These are phyloP conservation scores for Ustilago sp. DNA, from an alignment of 1,284 basidiomycete species.

Conservation along the genomic window DNA sequence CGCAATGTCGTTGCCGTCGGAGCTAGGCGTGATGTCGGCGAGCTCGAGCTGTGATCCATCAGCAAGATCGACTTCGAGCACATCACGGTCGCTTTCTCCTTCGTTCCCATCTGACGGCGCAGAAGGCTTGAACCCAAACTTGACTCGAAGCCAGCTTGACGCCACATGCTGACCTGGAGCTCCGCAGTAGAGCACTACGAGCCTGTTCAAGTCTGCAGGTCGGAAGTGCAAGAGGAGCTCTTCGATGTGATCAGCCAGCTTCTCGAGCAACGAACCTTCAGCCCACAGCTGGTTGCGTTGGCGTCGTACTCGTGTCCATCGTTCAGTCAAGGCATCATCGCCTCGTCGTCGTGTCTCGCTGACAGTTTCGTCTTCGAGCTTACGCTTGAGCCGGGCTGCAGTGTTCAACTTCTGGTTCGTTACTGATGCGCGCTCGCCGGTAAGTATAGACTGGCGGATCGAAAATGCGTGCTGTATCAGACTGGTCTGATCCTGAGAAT, in stretches of 20 bases:
- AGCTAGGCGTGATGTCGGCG: constrained; percentile 23
- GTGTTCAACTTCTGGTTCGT: not conserved
- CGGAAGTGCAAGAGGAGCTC: constrained; percentile 36
- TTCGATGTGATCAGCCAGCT: constrained; percentile 40
- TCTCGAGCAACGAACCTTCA: constrained; percentile 32
- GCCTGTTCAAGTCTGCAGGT: constrained; percentile 30
- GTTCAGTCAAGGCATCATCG: constrained; percentile 25
- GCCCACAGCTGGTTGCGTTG: constrained; percentile 44
- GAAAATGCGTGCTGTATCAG: constrained; percentile 24
- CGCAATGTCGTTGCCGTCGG: not conserved
- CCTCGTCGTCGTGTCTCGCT: not conserved
- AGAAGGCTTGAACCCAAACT: constrained; percentile 35
- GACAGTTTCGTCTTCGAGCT: constrained; percentile 16
- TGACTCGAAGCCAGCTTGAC: constrained; percentile 51
- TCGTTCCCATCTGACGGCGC: constrained; percentile 1
- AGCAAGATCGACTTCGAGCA: constrained; percentile 33
- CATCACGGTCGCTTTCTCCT: constrained; percentile 11
- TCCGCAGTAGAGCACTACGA: constrained; percentile 30
- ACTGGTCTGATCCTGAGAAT: constrained; percentile 8
- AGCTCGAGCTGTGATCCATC: constrained; percentile 42
- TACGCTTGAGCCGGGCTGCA: constrained; percentile 16
- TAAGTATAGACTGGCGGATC: constrained; percentile 32
- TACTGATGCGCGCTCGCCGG: constrained; percentile 13
- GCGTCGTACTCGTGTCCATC: constrained; percentile 20
- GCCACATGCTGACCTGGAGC: constrained; percentile 36